A percentile compares a stretch with the other conserved stretches of the same genome.
These are phyloP conservation scores for Globisporangium takayamanum DNA, from an alignment of 352 stramenopile genomes.

Conservation along the genomic window DNA sequence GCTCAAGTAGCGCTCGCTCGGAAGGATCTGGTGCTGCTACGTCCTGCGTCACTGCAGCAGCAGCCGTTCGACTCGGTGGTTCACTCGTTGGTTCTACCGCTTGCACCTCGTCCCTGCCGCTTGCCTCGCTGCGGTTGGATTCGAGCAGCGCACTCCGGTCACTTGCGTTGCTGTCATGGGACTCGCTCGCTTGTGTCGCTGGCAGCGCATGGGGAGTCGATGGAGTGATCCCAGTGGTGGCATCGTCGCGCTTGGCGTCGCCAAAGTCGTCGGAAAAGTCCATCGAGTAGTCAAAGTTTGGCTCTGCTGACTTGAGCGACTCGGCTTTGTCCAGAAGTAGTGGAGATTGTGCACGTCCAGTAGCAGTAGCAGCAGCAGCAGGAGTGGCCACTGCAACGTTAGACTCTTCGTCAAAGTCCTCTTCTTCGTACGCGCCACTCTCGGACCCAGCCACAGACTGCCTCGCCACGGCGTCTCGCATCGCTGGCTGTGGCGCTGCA, in stretches of 20 bases:
- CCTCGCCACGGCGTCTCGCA: background rate
- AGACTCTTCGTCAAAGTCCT: slow-evolving; percentile 51
- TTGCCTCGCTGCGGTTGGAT: too few relatives aligned
- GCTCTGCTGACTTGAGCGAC: slow-evolving; percentile 14
- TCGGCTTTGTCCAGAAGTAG: background rate
- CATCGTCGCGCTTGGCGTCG: background rate
- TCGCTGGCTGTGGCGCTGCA: background rate
- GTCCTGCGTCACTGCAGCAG: too few relatives aligned
- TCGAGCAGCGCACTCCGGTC: too few relatives aligned
- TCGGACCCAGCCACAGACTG: slow-evolving; percentile 20
- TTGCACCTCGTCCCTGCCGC: too few relatives aligned
- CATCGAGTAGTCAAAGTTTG: slow-evolving; percentile 64
- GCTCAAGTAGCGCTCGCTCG: too few relatives aligned
- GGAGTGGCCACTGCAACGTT: background rate
- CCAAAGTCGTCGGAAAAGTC: slow-evolving; percentile 55
- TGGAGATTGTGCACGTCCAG: too few relatives aligned
- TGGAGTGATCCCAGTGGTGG: background rate
- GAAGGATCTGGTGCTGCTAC: too few relatives aligned
- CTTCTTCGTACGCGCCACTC: slow-evolving; percentile 42
- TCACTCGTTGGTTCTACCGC: too few relatives aligned
- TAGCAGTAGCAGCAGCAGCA: background rate
- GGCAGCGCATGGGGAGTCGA: background rate
- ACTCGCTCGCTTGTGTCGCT: background rate
- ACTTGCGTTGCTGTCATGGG: too few relatives aligned
- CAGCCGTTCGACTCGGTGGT: too few relatives aligned